A percentile compares a stretch with the other conserved stretches of the same genome.
Evolutionary conservation across 768 basidiomycete species (phyloP).

Genomic region (Suillus hirtellus): DNA sequence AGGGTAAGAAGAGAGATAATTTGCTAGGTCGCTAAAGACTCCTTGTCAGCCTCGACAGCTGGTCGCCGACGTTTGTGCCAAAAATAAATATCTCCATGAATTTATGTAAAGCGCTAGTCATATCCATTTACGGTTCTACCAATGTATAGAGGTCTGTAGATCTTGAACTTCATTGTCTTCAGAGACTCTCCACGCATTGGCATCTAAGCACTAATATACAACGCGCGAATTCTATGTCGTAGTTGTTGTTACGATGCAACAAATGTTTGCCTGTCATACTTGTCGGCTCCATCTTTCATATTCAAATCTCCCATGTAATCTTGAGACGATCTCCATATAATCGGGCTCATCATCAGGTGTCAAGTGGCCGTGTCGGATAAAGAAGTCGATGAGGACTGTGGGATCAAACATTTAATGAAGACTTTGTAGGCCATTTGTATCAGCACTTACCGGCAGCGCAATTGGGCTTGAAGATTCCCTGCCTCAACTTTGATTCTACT

Average conservation of each 20-base stretch:
- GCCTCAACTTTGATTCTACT: slow-evolving; percentile 63
- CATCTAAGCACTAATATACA: background rate
- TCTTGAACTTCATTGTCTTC: background rate
- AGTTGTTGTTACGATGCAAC: background rate
- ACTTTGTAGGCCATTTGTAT: background rate
- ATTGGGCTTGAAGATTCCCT: slow-evolving; percentile 88
- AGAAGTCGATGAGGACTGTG: slow-evolving; percentile 87
- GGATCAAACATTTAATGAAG: background rate
- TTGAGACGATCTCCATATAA: slow-evolving; percentile 73
- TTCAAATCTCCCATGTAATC: slow-evolving; percentile 72
- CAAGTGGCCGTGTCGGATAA: slow-evolving; percentile 82
- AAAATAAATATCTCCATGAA: background rate
- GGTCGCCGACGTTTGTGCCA: background rate
- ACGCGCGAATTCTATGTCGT: no score
- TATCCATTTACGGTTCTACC: background rate
- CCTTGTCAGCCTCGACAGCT: background rate
- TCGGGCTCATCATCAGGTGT: slow-evolving; percentile 88
- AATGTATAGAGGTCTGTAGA: background rate
- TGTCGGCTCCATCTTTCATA: slow-evolving; percentile 50
- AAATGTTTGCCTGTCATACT: background rate
- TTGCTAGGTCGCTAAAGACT: background rate
- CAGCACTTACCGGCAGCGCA: slow-evolving; percentile 71
- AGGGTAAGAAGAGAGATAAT: background rate
- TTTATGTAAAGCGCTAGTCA: background rate
- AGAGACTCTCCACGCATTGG: background rate